A percentile compares a stretch with the other conserved stretches of the same genome.
These are phyloP conservation scores for Acorus gramineus DNA, from an alignment of 106 monocot genomes.

Conservation along the genomic window DNA sequence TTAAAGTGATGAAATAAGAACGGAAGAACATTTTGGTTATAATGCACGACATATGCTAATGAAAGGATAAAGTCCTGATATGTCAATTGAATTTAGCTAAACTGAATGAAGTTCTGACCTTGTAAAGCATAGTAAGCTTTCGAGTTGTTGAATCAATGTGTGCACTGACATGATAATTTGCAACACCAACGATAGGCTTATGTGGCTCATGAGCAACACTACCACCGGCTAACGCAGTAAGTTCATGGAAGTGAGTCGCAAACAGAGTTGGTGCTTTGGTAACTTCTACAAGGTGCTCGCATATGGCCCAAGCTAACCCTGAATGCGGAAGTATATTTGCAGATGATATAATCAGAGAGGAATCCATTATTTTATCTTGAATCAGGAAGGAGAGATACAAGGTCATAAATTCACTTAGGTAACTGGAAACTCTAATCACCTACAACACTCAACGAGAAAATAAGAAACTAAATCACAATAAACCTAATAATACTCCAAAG, in stretches of 20 bases:
- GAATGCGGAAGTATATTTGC: slow-evolving; percentile 3
- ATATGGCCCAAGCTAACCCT: slow-evolving; percentile 99
- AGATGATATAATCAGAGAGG: not conserved
- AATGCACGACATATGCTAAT: not conserved
- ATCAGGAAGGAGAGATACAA: too few species aligned
- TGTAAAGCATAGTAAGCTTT: slow-evolving; percentile 94
- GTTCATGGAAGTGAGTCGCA: slow-evolving; percentile 98
- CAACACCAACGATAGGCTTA: slow-evolving; percentile 36
- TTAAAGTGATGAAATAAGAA: slow-evolving; percentile 1
- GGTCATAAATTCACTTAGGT: too few species aligned
- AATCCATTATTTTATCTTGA: too few species aligned
- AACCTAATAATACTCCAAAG: too few species aligned
- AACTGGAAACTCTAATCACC: too few species aligned
- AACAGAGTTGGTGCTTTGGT: slow-evolving; percentile 88
- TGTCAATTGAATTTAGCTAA: not conserved
- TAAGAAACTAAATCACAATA: too few species aligned
- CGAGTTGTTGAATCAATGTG: slow-evolving; percentile 79
- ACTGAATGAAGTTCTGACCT: slow-evolving; percentile 31
- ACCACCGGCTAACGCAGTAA: slow-evolving; percentile 75
- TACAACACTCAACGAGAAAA: too few species aligned
- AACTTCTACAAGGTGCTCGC: slow-evolving; percentile 82
- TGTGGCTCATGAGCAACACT: slow-evolving; percentile 10
- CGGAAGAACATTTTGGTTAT: not conserved
- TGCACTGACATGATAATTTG: slow-evolving; percentile 97
- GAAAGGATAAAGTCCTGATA: not conserved